phyloP scores from a whole-genome alignment of 2,329 filamentous ascomycete species.

The Aspergillus quadricinctus region DNA sequence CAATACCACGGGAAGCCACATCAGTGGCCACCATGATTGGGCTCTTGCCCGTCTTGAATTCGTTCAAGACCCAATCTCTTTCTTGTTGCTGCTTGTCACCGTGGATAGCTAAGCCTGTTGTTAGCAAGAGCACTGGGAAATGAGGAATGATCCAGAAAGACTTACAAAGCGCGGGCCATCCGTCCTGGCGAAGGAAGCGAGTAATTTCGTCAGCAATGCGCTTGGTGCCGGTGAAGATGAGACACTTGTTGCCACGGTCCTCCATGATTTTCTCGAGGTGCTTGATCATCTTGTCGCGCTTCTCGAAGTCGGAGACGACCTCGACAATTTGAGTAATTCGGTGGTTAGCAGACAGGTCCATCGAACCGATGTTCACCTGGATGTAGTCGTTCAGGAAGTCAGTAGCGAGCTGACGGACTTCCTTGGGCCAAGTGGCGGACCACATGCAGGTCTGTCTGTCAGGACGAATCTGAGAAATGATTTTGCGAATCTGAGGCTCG shows the following conservation, averaged over 20 bases:
- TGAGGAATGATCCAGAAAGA: constrained; percentile 19
- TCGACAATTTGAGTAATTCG: constrained; percentile 97
- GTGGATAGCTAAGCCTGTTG: constrained; percentile 69
- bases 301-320: constrained; percentile 93
- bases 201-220: constrained; percentile 98
- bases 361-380: constrained; percentile 96
- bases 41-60: constrained; percentile 99
- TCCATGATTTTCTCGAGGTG: constrained; percentile 98
- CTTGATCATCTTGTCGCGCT: constrained; percentile 96
- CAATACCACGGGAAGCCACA: constrained; percentile 99
- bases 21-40: constrained; percentile 99
- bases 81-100: constrained; percentile 99
- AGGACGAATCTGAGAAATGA: constrained; percentile 93
- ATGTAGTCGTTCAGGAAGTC: constrained; percentile 96
- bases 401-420: constrained; percentile 84
- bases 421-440: constrained; percentile 99
- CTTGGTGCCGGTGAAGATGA: constrained; percentile 84
- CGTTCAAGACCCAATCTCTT: constrained; percentile 98
- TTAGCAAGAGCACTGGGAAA: constrained; percentile 36
- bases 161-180: constrained; percentile 94
- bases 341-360: constrained; percentile 95
- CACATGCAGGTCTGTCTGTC: constrained; percentile 99
- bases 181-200: constrained; percentile 92
- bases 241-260: constrained; percentile 87
- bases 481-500: constrained; percentile 98